Base-by-base conservation (phyloP, 257 asterid genomes). In the Leptodermis oblonga region DNA sequence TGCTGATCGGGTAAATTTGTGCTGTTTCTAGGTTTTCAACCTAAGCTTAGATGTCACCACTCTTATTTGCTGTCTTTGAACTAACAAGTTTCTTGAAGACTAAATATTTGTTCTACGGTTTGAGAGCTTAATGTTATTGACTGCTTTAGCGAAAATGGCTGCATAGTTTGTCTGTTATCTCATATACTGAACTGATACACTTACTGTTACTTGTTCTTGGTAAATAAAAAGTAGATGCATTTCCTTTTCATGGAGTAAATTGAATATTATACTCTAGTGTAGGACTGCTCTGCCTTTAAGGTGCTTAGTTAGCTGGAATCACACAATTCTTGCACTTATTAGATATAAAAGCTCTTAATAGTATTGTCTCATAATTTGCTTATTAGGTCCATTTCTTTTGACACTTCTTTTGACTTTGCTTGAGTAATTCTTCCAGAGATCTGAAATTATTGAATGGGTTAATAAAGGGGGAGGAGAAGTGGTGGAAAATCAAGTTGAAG, bases 401-500 rank as follows among this genome's bases (percentile, higher is more conserved):
- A 60, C 51, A 36, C 39, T 36, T n/a, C n/a, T n/a, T 33, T 62
- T 66, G 66, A 81, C 74, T 45, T 42, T 31, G 26, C 42, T 62
- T 62, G 67, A 25, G 31, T 34, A n/a, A 63, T 23, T 56, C 51
- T 69, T 76, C 62, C 90, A 94, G 99, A 87, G 95, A 80, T 85
- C 85, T 69, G 97, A 94, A 79, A 77, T 94, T 74, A 78, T 86
- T 73, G 77, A 69, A 69, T 94, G 99, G 99, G 83, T 94, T 69
- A 79, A 74, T 75, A 78, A 86, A 85, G 96, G 96, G 64, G 96
- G 97, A 74, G 99, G 99, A 63, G 76, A 82, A 85, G 67, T 92
- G 66, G 86, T 85, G 70, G 80, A 80, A 46, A 90, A 85, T 85
- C 88, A 69, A 66, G 78, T 73, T 64, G 75, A 79, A 74, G 84